Percentiles rank a stretch among this genome's conserved stretches.
These are phyloP conservation scores for Podaxis rugospora DNA, from an alignment of 768 basidiomycete species.

Conservation along the genomic window DNA sequence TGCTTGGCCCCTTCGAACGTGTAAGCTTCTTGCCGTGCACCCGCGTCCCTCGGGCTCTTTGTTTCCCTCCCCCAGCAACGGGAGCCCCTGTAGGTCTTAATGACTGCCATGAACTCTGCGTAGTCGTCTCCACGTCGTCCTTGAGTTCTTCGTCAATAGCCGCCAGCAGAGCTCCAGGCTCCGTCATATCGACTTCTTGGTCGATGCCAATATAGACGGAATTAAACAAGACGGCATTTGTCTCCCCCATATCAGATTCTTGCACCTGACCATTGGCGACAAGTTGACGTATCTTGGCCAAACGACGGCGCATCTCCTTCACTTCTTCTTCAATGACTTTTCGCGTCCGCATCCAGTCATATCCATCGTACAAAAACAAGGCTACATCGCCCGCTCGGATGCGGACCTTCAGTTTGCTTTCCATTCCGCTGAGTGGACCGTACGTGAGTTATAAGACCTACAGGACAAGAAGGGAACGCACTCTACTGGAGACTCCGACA, in stretches of 20 bases:
- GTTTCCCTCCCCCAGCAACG: slow-evolving; percentile 24
- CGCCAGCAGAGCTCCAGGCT: slow-evolving; percentile 74
- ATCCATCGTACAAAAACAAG: slow-evolving; percentile 85
- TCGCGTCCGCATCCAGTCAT: slow-evolving; percentile 88
- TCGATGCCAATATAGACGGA: slow-evolving; percentile 93
- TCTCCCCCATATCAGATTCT: slow-evolving; percentile 69
- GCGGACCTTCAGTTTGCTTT: slow-evolving; percentile 40
- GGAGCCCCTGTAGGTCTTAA: slow-evolving; percentile 47
- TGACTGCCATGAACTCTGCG: slow-evolving; percentile 89
- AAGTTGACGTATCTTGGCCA: slow-evolving; percentile 88
- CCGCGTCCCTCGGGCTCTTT: slow-evolving; percentile 32
- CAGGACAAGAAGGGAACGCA: slow-evolving; percentile 26
- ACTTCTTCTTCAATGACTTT: slow-evolving; percentile 84
- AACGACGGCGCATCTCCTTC: slow-evolving; percentile 78
- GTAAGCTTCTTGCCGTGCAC: slow-evolving; percentile 58
- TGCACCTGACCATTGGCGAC: slow-evolving; percentile 87
- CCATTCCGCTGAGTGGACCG: slow-evolving; percentile 25
- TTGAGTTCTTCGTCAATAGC: slow-evolving; percentile 91
- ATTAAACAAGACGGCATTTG: slow-evolving; percentile 82
- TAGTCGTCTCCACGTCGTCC: slow-evolving; percentile 68
- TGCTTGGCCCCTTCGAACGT: slow-evolving; percentile 72
- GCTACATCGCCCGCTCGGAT: slow-evolving; percentile 59
- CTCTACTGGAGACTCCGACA: slow-evolving; percentile 40
- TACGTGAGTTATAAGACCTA: background rate
- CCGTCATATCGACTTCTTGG: slow-evolving; percentile 67